These are phyloP conservation scores for Corymbia citriodora DNA, from an alignment of 441 rosid genomes.

Conservation along the genomic window DNA sequence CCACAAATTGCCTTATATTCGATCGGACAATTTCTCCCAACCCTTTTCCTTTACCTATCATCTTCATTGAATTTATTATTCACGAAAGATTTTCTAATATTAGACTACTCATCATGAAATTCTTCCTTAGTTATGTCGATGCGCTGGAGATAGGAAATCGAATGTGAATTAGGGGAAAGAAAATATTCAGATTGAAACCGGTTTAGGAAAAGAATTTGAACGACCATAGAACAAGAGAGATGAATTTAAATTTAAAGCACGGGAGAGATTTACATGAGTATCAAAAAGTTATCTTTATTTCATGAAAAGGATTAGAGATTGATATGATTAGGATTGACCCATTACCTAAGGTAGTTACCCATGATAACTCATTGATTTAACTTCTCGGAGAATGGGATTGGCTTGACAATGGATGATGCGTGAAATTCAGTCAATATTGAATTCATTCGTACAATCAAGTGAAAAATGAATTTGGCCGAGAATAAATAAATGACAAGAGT, in stretches of 20 bases:
- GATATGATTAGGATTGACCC: neutral
- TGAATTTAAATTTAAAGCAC: rapidly evolving
- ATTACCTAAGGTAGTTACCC: neutral
- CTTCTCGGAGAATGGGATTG: rapidly evolving
- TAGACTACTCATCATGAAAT: neutral
- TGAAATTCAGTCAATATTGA: neutral
- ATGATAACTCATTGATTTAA: neutral
- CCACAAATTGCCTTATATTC: neutral
- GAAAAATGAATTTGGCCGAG: rapidly evolving
- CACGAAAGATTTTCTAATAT: neutral
- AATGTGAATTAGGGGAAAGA: neutral
- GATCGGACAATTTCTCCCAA: neutral
- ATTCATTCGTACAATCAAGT: rapidly evolving
- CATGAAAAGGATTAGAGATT: rapidly evolving
- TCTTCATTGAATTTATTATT: neutral
- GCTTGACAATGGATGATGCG: rapidly evolving
- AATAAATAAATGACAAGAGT: too few species aligned
- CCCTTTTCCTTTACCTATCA: neutral
- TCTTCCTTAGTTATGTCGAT: neutral
- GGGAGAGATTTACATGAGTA: neutral
- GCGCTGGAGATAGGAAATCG: neutral
- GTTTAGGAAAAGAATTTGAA: neutral
- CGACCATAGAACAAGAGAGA: neutral
- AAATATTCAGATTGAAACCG: neutral
- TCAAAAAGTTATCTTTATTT: neutral